phyloP scores from a whole-genome alignment of 2,329 filamentous ascomycete species.

The Biscogniauxia mediterranea region DNA sequence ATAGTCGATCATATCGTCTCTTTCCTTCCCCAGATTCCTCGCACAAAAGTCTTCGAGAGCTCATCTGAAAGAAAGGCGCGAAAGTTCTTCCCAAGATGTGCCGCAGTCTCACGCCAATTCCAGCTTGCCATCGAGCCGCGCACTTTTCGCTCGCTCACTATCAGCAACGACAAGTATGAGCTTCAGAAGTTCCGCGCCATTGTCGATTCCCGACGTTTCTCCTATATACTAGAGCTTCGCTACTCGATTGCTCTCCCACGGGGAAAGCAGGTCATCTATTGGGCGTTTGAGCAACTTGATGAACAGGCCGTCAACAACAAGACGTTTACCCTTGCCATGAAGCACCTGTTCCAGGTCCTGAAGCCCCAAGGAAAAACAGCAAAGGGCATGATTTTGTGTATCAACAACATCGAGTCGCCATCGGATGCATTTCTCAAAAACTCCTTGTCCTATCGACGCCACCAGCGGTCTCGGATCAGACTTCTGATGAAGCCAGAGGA shows the following conservation, averaged over 20 bases:
- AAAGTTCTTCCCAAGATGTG: background rate
- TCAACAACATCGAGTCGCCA: background rate
- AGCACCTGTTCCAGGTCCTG: background rate
- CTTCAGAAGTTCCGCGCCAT: background rate
- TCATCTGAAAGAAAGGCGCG: background rate
- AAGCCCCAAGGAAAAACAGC: background rate
- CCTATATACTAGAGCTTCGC: background rate
- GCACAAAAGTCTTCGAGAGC: too few species aligned
- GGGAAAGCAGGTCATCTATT: background rate
- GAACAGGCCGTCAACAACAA: background rate
- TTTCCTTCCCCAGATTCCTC: background rate
- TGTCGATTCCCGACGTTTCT: background rate
- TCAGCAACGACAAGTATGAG: background rate
- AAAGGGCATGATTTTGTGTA: background rate
- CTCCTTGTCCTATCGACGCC: background rate
- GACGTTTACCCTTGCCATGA: background rate
- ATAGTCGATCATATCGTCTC: background rate
- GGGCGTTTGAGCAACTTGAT: background rate
- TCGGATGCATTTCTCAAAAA: background rate
- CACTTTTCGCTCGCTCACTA: background rate
- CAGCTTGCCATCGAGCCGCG: background rate
- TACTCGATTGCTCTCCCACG: background rate
- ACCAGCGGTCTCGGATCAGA: background rate
- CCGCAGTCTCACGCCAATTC: background rate
- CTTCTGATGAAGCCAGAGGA: background rate